Conservation (phyloP, 2,329 filamentous ascomycete genomes). For the Pseudomassariella vexata region DNA sequence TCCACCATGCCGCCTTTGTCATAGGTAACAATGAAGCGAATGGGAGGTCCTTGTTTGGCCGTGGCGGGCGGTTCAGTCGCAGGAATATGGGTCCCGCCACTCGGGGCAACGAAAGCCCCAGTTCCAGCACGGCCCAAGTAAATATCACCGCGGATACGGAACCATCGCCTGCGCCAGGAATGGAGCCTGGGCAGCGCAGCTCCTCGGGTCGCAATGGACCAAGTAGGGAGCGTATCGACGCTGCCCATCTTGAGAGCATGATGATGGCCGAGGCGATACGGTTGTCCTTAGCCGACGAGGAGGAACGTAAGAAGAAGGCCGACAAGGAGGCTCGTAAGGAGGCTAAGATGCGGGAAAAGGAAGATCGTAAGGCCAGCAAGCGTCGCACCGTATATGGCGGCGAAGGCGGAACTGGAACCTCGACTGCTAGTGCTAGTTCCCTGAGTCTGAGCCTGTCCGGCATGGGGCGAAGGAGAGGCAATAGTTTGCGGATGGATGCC, state of each 20-base stretch:
- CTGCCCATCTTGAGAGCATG: conserved; percentile 80
- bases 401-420: conserved; percentile 32
- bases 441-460: conserved; percentile 60
- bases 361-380: conserved; percentile 71
- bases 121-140: conserved; percentile 12
- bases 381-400: conserved; percentile 42
- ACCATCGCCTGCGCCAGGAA: conserved; percentile 9
- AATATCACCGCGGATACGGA: conserved; percentile 17
- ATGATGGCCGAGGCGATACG: conserved; percentile 98
- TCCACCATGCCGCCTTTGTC: conserved; percentile 92
- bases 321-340: conserved; percentile 79
- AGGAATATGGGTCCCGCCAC: conserved; percentile 39
- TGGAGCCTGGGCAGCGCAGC: conserved; percentile 27
- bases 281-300: conserved; percentile 83
- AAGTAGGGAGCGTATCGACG: conserved; percentile 25
- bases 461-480: conserved; percentile 51
- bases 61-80: conserved; percentile 50
- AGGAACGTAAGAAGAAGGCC: conserved; percentile 81
- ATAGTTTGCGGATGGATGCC: conserved; percentile 54
- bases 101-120: conserved; percentile 24
- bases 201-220: conserved; percentile 20
- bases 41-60: conserved; percentile 46
- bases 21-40: conserved; percentile 58
- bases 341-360: conserved; percentile 79
- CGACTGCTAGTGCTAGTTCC: conserved; percentile 56